phyloP scores from a whole-genome alignment of 2,329 filamentous ascomycete genomes.

The Pyricularia grisea region DNA sequence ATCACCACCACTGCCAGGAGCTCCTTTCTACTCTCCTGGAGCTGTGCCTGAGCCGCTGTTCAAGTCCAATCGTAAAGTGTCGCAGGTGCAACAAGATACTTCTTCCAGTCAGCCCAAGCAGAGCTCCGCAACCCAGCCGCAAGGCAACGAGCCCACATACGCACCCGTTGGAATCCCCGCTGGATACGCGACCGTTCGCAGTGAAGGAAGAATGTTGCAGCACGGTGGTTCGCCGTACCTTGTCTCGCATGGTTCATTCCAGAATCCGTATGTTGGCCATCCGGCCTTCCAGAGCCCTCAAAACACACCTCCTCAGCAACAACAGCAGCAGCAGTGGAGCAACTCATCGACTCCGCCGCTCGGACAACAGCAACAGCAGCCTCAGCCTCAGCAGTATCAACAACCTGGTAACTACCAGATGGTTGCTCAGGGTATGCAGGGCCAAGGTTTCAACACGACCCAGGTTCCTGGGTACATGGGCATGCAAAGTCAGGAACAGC shows the following conservation, averaged over 20 bases:
- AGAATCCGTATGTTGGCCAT: slow-evolving; percentile 2
- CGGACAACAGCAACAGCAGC: slow-evolving; percentile 5
- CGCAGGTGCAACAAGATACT: neutral
- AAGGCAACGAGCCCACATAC: slow-evolving; percentile 22
- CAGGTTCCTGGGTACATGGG: neutral
- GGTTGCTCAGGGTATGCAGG: neutral
- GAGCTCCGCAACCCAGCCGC: neutral
- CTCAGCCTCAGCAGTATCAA: neutral
- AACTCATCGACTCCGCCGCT: neutral
- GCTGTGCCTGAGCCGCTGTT: slow-evolving; percentile 5
- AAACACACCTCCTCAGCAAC: slow-evolving; percentile 4
- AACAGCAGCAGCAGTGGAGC: slow-evolving; percentile 6
- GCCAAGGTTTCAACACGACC: neutral
- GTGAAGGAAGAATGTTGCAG: slow-evolving; percentile 21
- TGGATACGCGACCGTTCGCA: slow-evolving; percentile 25
- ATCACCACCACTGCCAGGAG: neutral
- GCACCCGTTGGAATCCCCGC: slow-evolving; percentile 26
- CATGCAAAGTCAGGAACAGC: neutral
- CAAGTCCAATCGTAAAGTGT: neutral
- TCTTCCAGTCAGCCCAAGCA: neutral
- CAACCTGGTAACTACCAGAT: neutral
- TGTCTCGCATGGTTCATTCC: neutral
- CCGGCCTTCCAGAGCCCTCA: slow-evolving; percentile 7
- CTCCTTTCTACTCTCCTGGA: slow-evolving; percentile 3
- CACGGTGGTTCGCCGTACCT: slow-evolving; percentile 8